A percentile compares a stretch with the other conserved stretches of the same genome.
phyloP scores from a whole-genome alignment of 1,139 yeast genomes.

The Schizosaccharomyces versatilis region DNA sequence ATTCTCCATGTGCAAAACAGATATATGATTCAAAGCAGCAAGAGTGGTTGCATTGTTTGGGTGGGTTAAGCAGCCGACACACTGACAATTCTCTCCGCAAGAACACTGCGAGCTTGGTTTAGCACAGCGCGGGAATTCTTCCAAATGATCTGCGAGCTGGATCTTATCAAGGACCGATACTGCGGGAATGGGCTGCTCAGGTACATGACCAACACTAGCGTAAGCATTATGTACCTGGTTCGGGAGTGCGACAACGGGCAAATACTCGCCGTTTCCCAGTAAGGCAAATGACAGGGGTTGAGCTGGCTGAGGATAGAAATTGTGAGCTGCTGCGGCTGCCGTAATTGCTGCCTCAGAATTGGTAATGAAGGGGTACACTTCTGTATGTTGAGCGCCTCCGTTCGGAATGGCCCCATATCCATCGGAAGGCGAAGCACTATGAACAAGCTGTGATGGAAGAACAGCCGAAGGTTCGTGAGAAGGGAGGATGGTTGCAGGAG shows the following conservation, averaged over 20 bases:
- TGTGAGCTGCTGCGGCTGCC: neutral
- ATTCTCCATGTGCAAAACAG: slow-evolving; percentile 5
- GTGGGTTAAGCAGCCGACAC: slow-evolving; percentile 5
- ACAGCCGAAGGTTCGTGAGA: no score
- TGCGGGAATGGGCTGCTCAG: no score
- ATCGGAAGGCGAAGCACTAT: no score
- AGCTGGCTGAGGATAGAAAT: neutral
- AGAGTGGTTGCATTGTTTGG: slow-evolving; percentile 1
- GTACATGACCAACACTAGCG: no score
- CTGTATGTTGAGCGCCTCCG: no score
- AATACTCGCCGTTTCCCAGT: neutral
- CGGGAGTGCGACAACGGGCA: neutral
- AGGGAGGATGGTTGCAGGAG: no score
- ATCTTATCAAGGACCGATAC: neutral
- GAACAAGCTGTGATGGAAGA: no score
- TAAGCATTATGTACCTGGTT: neutral
- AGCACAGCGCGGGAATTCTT: neutral
- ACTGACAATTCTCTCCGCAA: slow-evolving; percentile 11
- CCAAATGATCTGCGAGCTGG: neutral
- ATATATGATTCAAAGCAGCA: slow-evolving; percentile 8
- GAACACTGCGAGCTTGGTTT: neutral
- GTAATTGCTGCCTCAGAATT: neutral
- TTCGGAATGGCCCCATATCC: no score
- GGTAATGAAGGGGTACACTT: neutral
- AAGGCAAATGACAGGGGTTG: neutral